phyloP scores from a whole-genome alignment of 176 grass and related monocot genomes.

The Triticum turgidum region DNA sequence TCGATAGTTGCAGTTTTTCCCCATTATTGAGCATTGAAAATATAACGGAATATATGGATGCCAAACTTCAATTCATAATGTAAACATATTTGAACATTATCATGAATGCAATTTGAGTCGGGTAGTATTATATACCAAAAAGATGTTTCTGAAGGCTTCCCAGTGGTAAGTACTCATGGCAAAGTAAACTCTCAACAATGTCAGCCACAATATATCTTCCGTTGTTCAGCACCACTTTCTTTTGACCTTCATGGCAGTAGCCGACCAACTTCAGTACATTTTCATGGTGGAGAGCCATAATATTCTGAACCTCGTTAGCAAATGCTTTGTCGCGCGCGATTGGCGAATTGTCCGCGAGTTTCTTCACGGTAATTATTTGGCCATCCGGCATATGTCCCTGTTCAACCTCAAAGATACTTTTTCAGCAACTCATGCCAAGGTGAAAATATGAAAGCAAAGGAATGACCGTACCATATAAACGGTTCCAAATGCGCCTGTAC shows the following conservation, averaged over 20 bases:
- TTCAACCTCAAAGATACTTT: background rate
- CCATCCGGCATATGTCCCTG: slow-evolving; percentile 18
- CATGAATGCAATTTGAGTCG: background rate
- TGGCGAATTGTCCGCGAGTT: background rate
- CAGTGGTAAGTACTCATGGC: slow-evolving; percentile 28
- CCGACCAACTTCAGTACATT: slow-evolving; percentile 29
- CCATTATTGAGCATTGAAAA: background rate
- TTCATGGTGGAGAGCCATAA: slow-evolving; percentile 21
- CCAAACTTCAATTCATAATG: background rate
- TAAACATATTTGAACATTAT: background rate
- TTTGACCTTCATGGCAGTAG: slow-evolving; percentile 28
- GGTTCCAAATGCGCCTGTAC: slow-evolving; percentile 29
- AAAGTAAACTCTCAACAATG: slow-evolving; percentile 13
- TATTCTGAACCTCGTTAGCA: slow-evolving; percentile 19
- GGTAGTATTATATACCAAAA: slow-evolving; percentile 19
- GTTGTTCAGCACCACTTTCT: slow-evolving; percentile 35
- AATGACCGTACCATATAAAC: slow-evolving; percentile 9
- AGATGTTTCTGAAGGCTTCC: slow-evolving; percentile 33
- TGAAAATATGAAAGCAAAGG: background rate
- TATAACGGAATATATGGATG: background rate
- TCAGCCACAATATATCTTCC: slow-evolving; percentile 37
- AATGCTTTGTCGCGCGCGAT: background rate
- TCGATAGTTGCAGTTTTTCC: background rate
- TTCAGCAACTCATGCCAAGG: background rate
- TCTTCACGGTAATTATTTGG: slow-evolving; percentile 22